phyloP scores from a whole-genome alignment of 768 basidiomycete genomes.

The Podaxis carcinomalis region DNA sequence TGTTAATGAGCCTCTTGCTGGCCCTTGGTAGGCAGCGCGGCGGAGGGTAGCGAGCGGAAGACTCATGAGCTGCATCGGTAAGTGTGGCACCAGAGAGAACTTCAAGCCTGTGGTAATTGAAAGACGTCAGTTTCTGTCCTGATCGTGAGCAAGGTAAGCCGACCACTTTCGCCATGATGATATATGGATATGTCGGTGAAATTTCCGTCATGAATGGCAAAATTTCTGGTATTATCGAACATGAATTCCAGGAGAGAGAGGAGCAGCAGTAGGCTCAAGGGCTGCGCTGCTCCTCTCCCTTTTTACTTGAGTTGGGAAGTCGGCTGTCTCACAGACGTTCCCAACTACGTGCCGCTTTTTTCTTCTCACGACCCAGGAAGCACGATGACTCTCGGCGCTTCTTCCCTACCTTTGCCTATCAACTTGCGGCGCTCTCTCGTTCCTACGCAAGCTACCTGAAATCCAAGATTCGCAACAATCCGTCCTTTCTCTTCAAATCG shows the following conservation, averaged over 20 bases:
- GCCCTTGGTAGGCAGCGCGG: not conserved
- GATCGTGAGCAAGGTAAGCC: no score
- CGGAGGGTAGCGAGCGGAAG: not conserved
- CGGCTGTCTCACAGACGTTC: constrained; percentile 20
- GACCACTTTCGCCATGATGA: no score
- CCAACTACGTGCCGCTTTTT: constrained; percentile 27
- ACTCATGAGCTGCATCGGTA: not conserved
- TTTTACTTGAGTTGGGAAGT: constrained; percentile 18
- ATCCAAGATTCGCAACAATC: constrained; percentile 11
- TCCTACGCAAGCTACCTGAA: not conserved
- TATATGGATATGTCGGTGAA: no score
- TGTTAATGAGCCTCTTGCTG: not conserved
- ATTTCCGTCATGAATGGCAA: no score
- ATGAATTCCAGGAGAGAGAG: no score
- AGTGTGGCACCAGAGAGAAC: not conserved
- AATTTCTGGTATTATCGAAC: no score
- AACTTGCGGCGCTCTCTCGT: constrained; percentile 15
- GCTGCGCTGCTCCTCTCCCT: no score
- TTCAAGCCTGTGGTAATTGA: not conserved
- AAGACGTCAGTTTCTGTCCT: not conserved
- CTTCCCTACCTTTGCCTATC: constrained; percentile 26
- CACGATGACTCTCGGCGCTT: constrained; percentile 20
- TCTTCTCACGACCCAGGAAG: constrained; percentile 25
- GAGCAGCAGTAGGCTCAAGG: no score
- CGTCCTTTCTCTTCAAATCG: constrained; percentile 12